Percentiles rank a stretch among this genome's conserved stretches.
Evolutionary conservation across 495 filamentous ascomycete genomes (phyloP).

Genomic region (Penicillium diatomitis): DNA sequence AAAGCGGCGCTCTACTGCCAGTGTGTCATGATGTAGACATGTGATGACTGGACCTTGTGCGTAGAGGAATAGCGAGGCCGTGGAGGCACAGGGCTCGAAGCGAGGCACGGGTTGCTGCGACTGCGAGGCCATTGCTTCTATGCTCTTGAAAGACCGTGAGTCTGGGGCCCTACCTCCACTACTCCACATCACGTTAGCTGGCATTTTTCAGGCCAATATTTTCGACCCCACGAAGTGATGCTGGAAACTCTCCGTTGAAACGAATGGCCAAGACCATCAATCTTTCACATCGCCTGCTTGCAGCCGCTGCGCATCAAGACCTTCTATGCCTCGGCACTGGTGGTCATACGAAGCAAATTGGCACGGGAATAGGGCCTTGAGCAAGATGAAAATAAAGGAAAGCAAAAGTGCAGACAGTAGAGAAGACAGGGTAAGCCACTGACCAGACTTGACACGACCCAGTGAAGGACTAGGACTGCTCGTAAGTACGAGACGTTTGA

Average conservation of each 20-base stretch:
- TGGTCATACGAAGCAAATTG: too few species aligned
- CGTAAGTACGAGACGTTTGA: conserved; percentile 9
- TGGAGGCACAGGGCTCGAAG: conserved; percentile 80
- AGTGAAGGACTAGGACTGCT: not conserved
- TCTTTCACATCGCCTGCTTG: not conserved
- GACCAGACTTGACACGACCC: conserved; percentile 11
- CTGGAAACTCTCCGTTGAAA: not conserved
- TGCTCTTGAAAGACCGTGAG: conserved; percentile 16
- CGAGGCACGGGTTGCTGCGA: conserved; percentile 42
- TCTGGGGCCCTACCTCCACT: conserved; percentile 17
- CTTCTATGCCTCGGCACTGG: too few species aligned
- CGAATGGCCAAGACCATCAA: not conserved
- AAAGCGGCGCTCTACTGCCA: conserved; percentile 84
- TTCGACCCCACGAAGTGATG: not conserved
- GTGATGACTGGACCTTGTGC: conserved; percentile 69
- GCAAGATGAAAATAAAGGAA: not conserved
- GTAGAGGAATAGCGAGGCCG: conserved; percentile 78
- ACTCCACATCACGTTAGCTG: conserved; percentile 27
- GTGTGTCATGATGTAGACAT: conserved; percentile 81
- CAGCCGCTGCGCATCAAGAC: too few species aligned
- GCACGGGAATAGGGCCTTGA: too few species aligned
- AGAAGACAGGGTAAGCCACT: conserved; percentile 6
- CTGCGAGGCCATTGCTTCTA: conserved; percentile 37
- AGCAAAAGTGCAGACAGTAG: not conserved
- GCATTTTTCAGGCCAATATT: conserved; percentile 2